Evolutionary conservation across 75 land plant species (phyloP), one percentile per base, ranked within the genome.

Genomic region (Sequoia sempervirens): DNA sequence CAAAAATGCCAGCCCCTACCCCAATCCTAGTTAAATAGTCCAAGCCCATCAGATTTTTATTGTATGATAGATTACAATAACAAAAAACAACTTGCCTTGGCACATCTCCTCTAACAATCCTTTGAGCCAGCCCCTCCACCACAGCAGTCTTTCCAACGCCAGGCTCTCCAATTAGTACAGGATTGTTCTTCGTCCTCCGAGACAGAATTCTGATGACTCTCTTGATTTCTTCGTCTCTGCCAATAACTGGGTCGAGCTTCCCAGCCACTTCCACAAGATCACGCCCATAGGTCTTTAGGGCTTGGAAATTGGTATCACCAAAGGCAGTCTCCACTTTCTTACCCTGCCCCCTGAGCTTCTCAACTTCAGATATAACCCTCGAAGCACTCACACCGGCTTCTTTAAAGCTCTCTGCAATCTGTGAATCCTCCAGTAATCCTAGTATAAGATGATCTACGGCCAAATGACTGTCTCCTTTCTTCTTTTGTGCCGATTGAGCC

Each of bases 121-220:
- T 87, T 84, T 97, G 99, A 14, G 99, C 98, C 37, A 97, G 84
- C 0, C 99, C 99, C 79, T 97, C 99, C 13, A 95, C 99, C 20
- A 97, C 99, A 12, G 98, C 98, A 10, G 99, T 95, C 78, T 97
- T 97, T 17, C 99, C 99, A 46, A 97, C 99, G 1, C 99, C 99
- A 20, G 98, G 98, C 85, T 97, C 99, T 36, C 98, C 98, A 84
- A 97, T 97, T 8, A 97, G 87, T 40, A 97, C 99, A 0, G 96
- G 99, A 78, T 97, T 97, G 89, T 97, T 97, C 90, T 97, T 95
- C 0, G 98, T 97, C 82, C 98, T 85, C 80, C 99, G 86, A 18
- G 98, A 97, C 13, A 97, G 86, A 73, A 97, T 95, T 75, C 99
- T 85, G 28, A 97, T 81, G 15, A 95, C 99, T 52, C 99, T 85